Percentiles rank a stretch among this genome's conserved stretches.
Evolutionary conservation across 2,329 filamentous ascomycete genomes (phyloP).

Genomic region (Periconia digitata): DNA sequence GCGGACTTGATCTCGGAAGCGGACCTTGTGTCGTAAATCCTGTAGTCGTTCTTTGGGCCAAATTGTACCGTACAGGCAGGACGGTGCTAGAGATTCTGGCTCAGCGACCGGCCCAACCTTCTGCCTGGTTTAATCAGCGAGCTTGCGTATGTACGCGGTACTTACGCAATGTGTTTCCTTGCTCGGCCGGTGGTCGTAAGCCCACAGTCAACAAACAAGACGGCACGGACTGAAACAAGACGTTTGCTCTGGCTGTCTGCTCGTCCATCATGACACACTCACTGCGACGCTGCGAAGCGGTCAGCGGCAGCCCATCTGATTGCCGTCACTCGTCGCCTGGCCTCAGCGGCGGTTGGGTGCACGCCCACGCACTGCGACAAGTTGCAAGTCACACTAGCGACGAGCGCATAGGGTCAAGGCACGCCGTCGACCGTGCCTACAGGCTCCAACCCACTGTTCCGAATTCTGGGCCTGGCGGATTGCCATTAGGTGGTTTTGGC

Average conservation of each 20-base stretch:
- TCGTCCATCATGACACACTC: too few relatives aligned
- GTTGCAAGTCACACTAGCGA: background rate
- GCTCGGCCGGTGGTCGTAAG: background rate
- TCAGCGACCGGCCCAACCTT: too few relatives aligned
- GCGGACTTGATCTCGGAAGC: background rate
- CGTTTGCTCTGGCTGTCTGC: background rate
- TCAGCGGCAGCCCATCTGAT: background rate
- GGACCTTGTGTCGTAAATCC: background rate
- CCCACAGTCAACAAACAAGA: too few relatives aligned
- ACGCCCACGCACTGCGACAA: background rate
- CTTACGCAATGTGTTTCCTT: background rate
- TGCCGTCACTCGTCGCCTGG: background rate
- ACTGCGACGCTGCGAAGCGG: too few relatives aligned
- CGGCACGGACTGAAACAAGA: background rate
- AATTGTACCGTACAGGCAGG: background rate
- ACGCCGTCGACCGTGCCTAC: constrained; percentile 11
- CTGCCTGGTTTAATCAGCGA: background rate
- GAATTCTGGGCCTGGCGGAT: constrained; percentile 6
- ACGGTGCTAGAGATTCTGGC: background rate
- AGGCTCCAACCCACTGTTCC: constrained; percentile 5
- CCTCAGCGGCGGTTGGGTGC: background rate
- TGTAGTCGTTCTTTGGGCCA: background rate
- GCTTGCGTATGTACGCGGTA: too few relatives aligned
- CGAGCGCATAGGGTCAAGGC: constrained; percentile 20
- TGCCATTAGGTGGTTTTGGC: constrained; percentile 3